A percentile compares a stretch with the other conserved stretches of the same genome.
Evolutionary conservation across 345 rosid genomes (phyloP).

Genomic region (Pugionium cornutum): DNA sequence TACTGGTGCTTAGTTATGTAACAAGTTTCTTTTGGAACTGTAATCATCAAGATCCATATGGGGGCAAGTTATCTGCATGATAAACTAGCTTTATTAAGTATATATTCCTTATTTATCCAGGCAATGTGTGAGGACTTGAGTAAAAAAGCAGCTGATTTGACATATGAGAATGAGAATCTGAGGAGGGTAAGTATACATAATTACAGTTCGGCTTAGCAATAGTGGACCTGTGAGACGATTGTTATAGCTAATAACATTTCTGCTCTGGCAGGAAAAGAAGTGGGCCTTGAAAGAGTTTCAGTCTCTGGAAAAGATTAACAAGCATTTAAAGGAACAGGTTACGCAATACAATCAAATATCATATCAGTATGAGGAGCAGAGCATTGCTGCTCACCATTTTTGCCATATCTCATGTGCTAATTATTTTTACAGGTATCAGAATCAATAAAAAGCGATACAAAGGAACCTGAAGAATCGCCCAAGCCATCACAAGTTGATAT

Average conservation of each 20-base stretch:
- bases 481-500: slow-evolving; percentile 42
- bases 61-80: too few species aligned
- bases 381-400: background rate
- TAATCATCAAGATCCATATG: slow-evolving; percentile 1
- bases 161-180: slow-evolving; percentile 64
- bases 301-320: slow-evolving; percentile 63
- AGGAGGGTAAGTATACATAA: slow-evolving; percentile 51
- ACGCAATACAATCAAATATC: slow-evolving; percentile 21
- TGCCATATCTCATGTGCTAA: slow-evolving; percentile 2
- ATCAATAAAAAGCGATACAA: slow-evolving; percentile 47
- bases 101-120: slow-evolving; percentile 37
- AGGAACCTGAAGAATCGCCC: slow-evolving; percentile 41
- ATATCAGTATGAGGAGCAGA: background rate
- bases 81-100: background rate
- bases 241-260: slow-evolving; percentile 30
- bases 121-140: slow-evolving; percentile 77
- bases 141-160: slow-evolving; percentile 69
- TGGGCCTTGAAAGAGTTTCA: slow-evolving; percentile 59
- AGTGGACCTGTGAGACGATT: background rate
- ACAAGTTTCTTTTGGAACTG: background rate
- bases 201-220: background rate
- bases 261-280: slow-evolving; percentile 64
- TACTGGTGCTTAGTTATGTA: background rate
- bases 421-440: slow-evolving; percentile 48
- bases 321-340: slow-evolving; percentile 67